These are phyloP conservation scores for Phytophthora colocasiae DNA, from an alignment of 352 stramenopile species.

Conservation along the genomic window DNA sequence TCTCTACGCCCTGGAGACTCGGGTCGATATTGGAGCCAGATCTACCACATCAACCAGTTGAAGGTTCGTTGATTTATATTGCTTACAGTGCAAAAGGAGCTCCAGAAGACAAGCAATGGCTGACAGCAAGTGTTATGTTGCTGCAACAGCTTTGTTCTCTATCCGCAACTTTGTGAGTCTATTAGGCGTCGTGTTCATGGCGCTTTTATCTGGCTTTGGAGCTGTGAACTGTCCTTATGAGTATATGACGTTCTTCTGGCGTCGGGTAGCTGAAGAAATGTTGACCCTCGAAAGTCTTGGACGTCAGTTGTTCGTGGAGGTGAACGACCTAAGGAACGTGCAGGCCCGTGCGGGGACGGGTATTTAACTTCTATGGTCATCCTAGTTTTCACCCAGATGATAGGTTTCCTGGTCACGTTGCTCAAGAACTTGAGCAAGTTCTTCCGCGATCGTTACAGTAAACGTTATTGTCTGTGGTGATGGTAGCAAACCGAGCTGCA, in stretches of 20 bases:
- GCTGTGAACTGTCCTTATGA: constrained; percentile 89
- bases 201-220: constrained; percentile 81
- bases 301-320: constrained; percentile 81
- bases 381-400: no score
- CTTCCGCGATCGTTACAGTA: no score
- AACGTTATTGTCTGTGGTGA: constrained; percentile 70
- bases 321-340: constrained; percentile 81
- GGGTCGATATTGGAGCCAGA: constrained; percentile 62
- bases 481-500: constrained; percentile 63
- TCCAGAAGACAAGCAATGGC: constrained; percentile 5
- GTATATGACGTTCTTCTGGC: constrained; percentile 88
- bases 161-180: constrained; percentile 85
- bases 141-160: constrained; percentile 63
- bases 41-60: constrained; percentile 46
- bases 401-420: constrained; percentile 81
- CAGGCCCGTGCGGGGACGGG: constrained; percentile 44
- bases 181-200: constrained; percentile 85
- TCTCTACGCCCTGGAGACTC: not conserved
- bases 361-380: constrained; percentile 50
- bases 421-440: no score
- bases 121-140: constrained; percentile 3
- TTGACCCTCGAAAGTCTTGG: constrained; percentile 79
- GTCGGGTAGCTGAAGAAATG: constrained; percentile 76
- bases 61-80: constrained; percentile 41
- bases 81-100: constrained; percentile 11